Evolutionary conservation across 331 rosid species (phyloP), one percentile per base, ranked within the genome.

Genomic region (Quercus phellos): DNA sequence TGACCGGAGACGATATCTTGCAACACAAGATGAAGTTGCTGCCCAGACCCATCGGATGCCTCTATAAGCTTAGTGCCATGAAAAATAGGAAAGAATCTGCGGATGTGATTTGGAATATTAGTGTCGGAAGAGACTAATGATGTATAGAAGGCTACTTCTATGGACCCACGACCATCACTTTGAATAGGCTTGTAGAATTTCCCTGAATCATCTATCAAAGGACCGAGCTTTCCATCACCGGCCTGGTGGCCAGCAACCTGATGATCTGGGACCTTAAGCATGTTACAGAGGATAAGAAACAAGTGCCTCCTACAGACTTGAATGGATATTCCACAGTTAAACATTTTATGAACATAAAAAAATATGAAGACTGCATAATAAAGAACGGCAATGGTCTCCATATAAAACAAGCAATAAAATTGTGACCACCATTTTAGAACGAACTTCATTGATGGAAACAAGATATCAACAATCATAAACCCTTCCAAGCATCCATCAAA

Each of bases 211-310:
- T 94, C 98, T 0, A 90, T 6, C 1, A 90, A 90, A n/a, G 99
- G 98, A 60, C 99, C 98, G 4, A 92, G 68, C 5, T 10, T 1
- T 24, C 97, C 97, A 34, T 70, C 32, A 66, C 55, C 2, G 4
- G 95, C 94, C 63, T 21, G 58, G 80, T 94, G 99, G 9, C 98
- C 99, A 6, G 94, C 99, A 58, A 92, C 99, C 80, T 94, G 98
- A 85, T 94, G 94, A 50, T 88, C 93, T 1, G 98, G 98, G 53
- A 85, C 80, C 85, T 84, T 94, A 16, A 86, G 43, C 98, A 94
- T 92, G 27, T 24, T 66, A 34, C 18, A 34, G 17, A n/a, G 71
- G 2, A 18, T 66, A 66, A 8, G 16, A 66, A 66, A 32, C 14
- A 8, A 32, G 71, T 10, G 42, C 17, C 51, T 66, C 71, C 51